A percentile compares a stretch with the other conserved stretches of the same genome.
These are phyloP conservation scores for Penicillium dipodomyicola DNA, from an alignment of 495 filamentous ascomycete genomes.

Conservation along the genomic window DNA sequence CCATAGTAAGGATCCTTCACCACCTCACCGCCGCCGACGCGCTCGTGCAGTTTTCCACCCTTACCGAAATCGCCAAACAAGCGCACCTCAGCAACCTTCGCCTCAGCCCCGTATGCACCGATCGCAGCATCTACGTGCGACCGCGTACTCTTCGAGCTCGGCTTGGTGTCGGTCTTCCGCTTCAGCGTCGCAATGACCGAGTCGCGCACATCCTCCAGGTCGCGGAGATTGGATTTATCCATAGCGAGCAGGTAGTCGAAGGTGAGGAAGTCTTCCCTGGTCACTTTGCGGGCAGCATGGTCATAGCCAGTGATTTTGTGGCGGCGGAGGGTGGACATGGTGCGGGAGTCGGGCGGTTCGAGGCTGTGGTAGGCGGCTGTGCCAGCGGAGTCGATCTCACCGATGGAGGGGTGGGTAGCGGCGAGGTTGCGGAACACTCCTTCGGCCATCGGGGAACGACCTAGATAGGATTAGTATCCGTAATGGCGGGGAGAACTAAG, in stretches of 20 bases:
- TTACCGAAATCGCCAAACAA: constrained; percentile 80
- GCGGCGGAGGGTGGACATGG: constrained; percentile 72
- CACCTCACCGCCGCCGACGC: constrained; percentile 64
- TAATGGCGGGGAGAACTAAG: constrained; percentile 7
- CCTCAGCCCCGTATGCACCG: constrained; percentile 30
- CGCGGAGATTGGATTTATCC: constrained; percentile 78
- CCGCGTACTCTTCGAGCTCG: constrained; percentile 26
- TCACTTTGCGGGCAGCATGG: constrained; percentile 76
- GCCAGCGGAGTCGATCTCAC: constrained; percentile 80
- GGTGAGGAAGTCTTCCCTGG: constrained; percentile 65
- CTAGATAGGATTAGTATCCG: constrained; percentile 24
- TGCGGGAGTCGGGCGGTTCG: constrained; percentile 74
- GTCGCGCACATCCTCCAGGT: constrained; percentile 59
- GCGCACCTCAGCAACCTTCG: constrained; percentile 57
- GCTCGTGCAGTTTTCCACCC: constrained; percentile 70
- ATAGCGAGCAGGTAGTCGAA: constrained; percentile 96
- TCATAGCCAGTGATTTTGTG: constrained; percentile 73
- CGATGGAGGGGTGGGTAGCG: constrained; percentile 57
- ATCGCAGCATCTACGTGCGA: constrained; percentile 30
- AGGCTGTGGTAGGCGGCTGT: constrained; percentile 81
- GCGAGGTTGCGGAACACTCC: constrained; percentile 78
- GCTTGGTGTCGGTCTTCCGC: constrained; percentile 28
- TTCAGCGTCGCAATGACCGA: constrained; percentile 51
- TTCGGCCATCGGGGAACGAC: constrained; percentile 90
- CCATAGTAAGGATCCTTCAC: constrained; percentile 95